phyloP scores from a whole-genome alignment of 1,284 basidiomycete genomes.

The Laetiporus sulphureus region DNA sequence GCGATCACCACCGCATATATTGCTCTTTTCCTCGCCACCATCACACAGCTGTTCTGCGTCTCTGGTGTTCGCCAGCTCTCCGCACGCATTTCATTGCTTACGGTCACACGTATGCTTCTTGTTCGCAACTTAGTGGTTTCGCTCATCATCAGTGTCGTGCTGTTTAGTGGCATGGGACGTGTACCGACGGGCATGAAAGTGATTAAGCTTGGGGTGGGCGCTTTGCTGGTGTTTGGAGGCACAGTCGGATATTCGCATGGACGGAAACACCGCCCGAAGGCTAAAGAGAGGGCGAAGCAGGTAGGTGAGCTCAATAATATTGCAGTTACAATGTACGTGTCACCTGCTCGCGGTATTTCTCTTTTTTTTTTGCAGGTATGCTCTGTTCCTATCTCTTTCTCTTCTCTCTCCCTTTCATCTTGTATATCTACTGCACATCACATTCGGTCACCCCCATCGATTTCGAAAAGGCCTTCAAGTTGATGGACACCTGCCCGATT shows the following conservation, averaged over 20 bases:
- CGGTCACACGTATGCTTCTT: constrained; percentile 84
- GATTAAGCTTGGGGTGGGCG: constrained; percentile 57
- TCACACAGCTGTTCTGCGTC: constrained; percentile 87
- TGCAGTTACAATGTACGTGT: no score
- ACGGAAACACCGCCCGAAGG: no score
- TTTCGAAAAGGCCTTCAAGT: no score
- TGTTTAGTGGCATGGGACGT: constrained; percentile 29
- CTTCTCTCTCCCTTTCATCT: no score
- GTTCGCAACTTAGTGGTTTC: constrained; percentile 88
- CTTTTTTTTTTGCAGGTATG: no score
- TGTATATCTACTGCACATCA: no score
- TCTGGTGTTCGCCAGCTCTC: constrained; percentile 88
- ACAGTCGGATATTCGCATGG: constrained; percentile 60
- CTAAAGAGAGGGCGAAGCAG: no score
- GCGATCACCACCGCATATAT: constrained; percentile 63
- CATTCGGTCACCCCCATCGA: no score
- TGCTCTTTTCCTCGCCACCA: constrained; percentile 70
- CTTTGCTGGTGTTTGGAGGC: constrained; percentile 64
- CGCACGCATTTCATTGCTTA: constrained; percentile 69
- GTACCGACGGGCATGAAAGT: constrained; percentile 25
- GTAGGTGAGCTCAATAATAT: no score
- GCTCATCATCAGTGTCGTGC: constrained; percentile 66
- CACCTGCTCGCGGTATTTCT: no score
- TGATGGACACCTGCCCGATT: no score
- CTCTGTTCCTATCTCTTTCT: no score